Base-by-base conservation (phyloP, 2,329 filamentous ascomycete species). In the Aureobasidium sp. region DNA sequence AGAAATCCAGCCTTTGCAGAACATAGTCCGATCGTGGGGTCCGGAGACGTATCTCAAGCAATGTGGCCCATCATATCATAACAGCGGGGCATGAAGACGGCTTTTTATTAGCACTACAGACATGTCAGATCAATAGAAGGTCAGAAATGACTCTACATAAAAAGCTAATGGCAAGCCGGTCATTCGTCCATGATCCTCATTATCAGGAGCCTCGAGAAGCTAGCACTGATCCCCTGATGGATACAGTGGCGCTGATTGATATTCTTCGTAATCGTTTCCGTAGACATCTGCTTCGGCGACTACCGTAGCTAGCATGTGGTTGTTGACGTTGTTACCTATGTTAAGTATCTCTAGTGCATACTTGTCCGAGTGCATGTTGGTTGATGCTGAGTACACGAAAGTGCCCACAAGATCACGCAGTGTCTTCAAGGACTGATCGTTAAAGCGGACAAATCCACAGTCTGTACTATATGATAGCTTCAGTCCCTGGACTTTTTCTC, bases 401-500 rank as follows among this genome's bases (percentile, higher is more conserved):
- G 3, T 48, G 44, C 7, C 3, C 12, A 11, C 11, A 22, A 48
- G 44, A 48, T 48, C 4, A 37, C 44, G 44, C 30, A 37, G 27
- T 25, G 10, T 14, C 11, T 12, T 3, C 12, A 34, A 25, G 11
- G 30, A 21, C 3, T 35, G 2, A 25, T 48, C 44, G 4, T 16
- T 25, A 8, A 48, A 48, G 7, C 10, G 27, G 8, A 10, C 30
- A 21, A 48, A 48, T 17, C 16, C 30, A 48, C 17, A 48, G 6
- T 17, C n/a, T 8, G 30, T 22, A 17, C 44, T 48, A 17, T 48
- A 48, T 11, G 30, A 48, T n/a, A 48, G 44, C 44, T 48, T 48
- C 10, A 48, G 35, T 10, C 44, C 44, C 14, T 34, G 3, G 7
- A 35, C 29, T 21, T 37, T 16, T 22, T 25, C 30, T 35, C 44